These are phyloP conservation scores for Verticillium nonalfalfae DNA, from an alignment of 2,329 filamentous ascomycete species.

Conservation along the genomic window DNA sequence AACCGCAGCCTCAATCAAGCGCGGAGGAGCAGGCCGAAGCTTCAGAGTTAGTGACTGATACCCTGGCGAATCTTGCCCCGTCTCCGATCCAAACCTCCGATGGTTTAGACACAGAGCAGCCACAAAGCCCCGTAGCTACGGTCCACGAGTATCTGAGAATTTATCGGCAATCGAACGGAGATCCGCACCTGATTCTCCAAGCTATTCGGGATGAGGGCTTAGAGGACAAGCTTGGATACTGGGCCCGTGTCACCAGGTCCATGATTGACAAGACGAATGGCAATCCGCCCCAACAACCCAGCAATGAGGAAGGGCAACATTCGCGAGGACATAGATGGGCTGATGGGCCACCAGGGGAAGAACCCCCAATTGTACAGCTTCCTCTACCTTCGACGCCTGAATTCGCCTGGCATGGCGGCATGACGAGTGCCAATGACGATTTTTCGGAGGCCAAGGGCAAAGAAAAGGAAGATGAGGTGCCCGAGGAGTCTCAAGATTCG, in stretches of 20 bases:
- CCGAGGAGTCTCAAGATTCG: not conserved
- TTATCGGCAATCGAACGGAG: conserved; percentile 53
- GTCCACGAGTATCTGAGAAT: conserved; percentile 45
- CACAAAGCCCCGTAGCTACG: conserved; percentile 12
- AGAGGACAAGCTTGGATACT: conserved; percentile 51
- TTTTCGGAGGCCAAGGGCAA: conserved; percentile 11
- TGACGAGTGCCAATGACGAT: not conserved
- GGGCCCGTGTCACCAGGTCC: conserved; percentile 44
- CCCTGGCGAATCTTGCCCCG: not conserved
- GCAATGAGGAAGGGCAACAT: not conserved
- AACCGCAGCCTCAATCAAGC: not conserved
- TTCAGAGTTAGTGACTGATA: not conserved
- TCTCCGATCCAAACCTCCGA: not conserved
- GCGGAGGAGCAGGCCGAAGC: not conserved
- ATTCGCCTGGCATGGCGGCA: conserved; percentile 8
- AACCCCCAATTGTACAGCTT: not conserved
- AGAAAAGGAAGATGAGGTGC: conserved; percentile 10
- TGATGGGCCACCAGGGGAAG: not conserved
- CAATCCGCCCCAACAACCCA: not conserved
- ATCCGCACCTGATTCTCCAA: conserved; percentile 50
- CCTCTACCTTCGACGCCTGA: conserved; percentile 10
- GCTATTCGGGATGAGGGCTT: conserved; percentile 57
- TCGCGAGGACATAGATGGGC: not conserved
- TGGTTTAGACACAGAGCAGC: not conserved
- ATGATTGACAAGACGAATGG: conserved; percentile 12